phyloP scores from a whole-genome alignment of 495 filamentous ascomycete species.

The Hyaloscypha finlandica region DNA sequence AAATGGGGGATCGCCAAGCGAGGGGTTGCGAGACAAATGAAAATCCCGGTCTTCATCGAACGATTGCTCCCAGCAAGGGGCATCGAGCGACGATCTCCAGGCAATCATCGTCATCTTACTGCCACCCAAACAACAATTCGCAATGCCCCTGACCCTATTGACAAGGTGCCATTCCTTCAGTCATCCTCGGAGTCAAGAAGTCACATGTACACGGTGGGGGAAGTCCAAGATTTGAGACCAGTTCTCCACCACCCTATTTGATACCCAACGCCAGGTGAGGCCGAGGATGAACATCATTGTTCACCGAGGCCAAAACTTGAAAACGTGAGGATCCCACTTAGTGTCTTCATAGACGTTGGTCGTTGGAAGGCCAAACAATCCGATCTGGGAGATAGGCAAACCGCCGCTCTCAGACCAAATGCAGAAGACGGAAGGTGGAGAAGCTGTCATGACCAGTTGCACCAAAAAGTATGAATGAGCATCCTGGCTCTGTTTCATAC shows the following conservation, averaged over 20 bases:
- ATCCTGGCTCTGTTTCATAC: too few species aligned
- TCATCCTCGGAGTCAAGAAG: not conserved
- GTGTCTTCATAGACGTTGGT: not conserved
- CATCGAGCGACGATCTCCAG: not conserved
- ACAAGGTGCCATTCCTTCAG: not conserved
- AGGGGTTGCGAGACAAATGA: not conserved
- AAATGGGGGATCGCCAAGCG: not conserved
- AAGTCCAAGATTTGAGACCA: not conserved
- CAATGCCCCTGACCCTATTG: not conserved
- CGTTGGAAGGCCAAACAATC: not conserved
- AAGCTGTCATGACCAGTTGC: too few species aligned
- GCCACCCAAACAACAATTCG: not conserved
- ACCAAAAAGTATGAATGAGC: too few species aligned
- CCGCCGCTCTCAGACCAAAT: not conserved
- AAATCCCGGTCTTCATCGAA: not conserved
- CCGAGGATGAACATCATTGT: not conserved
- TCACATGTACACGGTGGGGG: not conserved
- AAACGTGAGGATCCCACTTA: not conserved
- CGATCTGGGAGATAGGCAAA: not conserved
- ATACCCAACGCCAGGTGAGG: not conserved
- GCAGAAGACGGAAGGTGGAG: not conserved
- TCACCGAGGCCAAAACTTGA: not conserved
- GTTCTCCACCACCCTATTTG: not conserved
- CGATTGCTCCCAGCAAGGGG: not conserved
- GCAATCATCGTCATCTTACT: conserved; percentile 1